phyloP scores from a whole-genome alignment of 176 grass and related monocot species.

The Alopecurus myosuroides region DNA sequence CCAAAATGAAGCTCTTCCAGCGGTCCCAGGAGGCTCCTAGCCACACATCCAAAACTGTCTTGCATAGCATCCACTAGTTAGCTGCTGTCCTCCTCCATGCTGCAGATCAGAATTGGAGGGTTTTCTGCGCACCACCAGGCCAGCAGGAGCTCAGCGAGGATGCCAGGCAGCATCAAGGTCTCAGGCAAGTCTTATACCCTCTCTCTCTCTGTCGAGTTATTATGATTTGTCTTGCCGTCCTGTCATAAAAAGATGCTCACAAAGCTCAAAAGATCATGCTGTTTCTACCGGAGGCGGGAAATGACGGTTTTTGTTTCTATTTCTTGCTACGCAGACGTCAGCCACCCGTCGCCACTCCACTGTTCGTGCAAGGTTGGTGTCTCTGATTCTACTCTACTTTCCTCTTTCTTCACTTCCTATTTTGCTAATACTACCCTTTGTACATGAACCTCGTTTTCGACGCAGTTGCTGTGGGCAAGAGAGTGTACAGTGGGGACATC shows the following conservation, averaged over 20 bases:
- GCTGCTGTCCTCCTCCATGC: not conserved
- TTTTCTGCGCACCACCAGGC: conserved; percentile 7
- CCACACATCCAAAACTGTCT: conserved; percentile 20
- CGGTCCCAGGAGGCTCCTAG: conserved; percentile 27
- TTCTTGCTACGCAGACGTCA: conserved; percentile 10
- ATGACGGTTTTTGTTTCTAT: not conserved
- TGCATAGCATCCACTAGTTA: conserved; percentile 22
- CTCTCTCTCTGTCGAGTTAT: not conserved
- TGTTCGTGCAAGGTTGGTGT: conserved; percentile 41
- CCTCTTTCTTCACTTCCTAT: not conserved
- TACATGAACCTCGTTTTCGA: not conserved
- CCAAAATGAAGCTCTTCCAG: conserved; percentile 1
- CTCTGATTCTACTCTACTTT: not conserved
- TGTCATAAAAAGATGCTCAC: not conserved
- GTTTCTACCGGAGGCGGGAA: not conserved
- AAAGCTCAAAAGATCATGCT: not conserved
- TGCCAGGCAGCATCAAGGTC: conserved; percentile 47
- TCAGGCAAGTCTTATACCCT: conserved; percentile 8
- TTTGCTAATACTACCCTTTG: not conserved
- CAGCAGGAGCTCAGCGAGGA: conserved; percentile 16
- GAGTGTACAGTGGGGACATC: conserved; percentile 34
- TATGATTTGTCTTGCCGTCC: not conserved
- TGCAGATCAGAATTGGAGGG: conserved; percentile 29
- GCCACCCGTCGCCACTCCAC: not conserved
- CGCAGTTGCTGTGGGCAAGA: conserved; percentile 31